phyloP scores from a whole-genome alignment of 2,329 filamentous ascomycete species.

The Fusarium caatingaense region DNA sequence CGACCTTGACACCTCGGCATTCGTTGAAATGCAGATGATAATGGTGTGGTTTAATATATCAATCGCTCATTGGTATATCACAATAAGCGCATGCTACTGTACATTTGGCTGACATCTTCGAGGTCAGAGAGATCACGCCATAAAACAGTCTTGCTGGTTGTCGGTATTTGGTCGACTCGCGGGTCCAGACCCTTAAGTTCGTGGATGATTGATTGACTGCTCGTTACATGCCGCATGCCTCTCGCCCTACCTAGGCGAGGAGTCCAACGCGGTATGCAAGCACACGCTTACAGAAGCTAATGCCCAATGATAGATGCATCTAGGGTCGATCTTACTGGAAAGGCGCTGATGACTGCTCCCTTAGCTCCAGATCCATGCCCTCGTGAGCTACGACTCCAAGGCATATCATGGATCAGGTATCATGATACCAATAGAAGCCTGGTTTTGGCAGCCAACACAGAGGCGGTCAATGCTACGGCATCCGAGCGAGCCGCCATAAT shows the following conservation, averaged over 20 bases:
- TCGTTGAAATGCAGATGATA: not conserved
- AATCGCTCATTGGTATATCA: not conserved
- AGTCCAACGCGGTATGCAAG: slow-evolving; percentile 33
- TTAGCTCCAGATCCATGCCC: slow-evolving; percentile 38
- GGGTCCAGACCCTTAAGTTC: slow-evolving; percentile 31
- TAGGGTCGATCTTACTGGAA: slow-evolving; percentile 7
- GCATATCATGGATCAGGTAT: slow-evolving; percentile 36
- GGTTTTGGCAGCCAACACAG: slow-evolving; percentile 14
- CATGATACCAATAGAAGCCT: slow-evolving; percentile 31
- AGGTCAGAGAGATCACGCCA: not conserved
- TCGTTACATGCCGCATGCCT: slow-evolving; percentile 29
- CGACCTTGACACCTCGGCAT: not conserved
- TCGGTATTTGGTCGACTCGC: not conserved
- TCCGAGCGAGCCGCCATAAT: slow-evolving; percentile 36
- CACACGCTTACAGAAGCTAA: slow-evolving; percentile 15
- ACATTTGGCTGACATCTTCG: not conserved
- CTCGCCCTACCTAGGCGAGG: slow-evolving; percentile 13
- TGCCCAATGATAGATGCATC: slow-evolving; percentile 27
- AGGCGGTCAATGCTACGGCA: slow-evolving; percentile 34
- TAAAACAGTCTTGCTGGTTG: not conserved
- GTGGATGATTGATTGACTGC: slow-evolving; percentile 16
- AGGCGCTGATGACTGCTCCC: slow-evolving; percentile 26
- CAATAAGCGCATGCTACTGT: not conserved
- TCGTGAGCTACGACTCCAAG: slow-evolving; percentile 43
- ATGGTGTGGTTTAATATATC: not conserved